Percentiles rank a stretch among this genome's conserved stretches.
Conservation (phyloP, 2,329 filamentous ascomycete genomes). For the Aspergillus proliferans region DNA sequence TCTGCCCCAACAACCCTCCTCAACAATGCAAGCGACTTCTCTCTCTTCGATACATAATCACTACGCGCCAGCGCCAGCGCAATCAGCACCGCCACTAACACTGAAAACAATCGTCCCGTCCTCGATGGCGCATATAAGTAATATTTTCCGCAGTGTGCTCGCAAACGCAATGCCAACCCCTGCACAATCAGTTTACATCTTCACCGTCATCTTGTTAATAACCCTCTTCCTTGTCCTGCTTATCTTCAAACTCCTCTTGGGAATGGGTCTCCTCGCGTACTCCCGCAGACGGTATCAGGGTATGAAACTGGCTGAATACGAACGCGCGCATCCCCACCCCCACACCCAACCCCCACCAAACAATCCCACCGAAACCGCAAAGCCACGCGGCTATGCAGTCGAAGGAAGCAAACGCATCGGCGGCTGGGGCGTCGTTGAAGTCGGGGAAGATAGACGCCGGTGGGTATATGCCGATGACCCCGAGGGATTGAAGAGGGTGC, state of each 20-base stretch:
- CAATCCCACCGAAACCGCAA: constrained; percentile 5
- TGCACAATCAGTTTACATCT: constrained; percentile 35
- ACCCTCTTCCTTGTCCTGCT: constrained; percentile 79
- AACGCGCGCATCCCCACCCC: not conserved
- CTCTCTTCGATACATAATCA: constrained; percentile 40
- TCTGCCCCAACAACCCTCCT: constrained; percentile 62
- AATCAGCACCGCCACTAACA: constrained; percentile 55
- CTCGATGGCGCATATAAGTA: constrained; percentile 47
- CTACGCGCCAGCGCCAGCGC: constrained; percentile 58
- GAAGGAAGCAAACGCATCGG: constrained; percentile 71
- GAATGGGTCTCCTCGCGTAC: constrained; percentile 78
- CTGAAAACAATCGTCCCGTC: constrained; percentile 48
- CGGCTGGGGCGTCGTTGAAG: constrained; percentile 77
- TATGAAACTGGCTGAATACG: constrained; percentile 66
- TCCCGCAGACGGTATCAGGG: constrained; percentile 69
- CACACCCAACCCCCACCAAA: not conserved
- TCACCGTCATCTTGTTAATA: constrained; percentile 77
- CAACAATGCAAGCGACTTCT: constrained; percentile 30
- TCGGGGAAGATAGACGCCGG: constrained; percentile 76
- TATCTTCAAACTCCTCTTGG: constrained; percentile 75
- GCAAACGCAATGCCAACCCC: constrained; percentile 40
- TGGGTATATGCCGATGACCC: constrained; percentile 84
- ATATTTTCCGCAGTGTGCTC: constrained; percentile 34
- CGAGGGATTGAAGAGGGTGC: constrained; percentile 59
- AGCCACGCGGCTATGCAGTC: constrained; percentile 44